Base-by-base conservation (phyloP, 2,329 filamentous ascomycete species). In the Sordariomycetes sp. region DNA sequence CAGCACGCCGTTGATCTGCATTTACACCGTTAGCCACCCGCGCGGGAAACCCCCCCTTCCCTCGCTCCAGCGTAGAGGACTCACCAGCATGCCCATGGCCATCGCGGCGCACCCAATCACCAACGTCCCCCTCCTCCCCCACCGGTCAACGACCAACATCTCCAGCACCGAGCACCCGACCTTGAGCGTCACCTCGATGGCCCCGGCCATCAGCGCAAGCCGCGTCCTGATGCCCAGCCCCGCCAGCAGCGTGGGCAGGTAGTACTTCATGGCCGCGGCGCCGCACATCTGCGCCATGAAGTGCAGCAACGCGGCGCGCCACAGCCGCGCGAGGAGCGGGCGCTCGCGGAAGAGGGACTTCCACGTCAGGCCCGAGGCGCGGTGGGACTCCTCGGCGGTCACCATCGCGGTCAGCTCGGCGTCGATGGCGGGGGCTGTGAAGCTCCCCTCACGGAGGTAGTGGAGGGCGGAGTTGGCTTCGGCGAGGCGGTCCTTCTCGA, bases 281-380 rank as follows among this genome's bases (percentile, higher is more conserved):
- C 81, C 80, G 62, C 79, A 82, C 77, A 83, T 79, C 62, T 82
- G 79, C 0, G 79, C 77, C 77, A 83, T 79, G 66, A 83, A 83
- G 65, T 83, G 80, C 5, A 83, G 70, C 1, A 82, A 68, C 0
- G 78, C 74, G 1, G 79, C 79, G 20, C 80, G 74, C 81, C 81
- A 83, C 16, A 84, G 70, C 0, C 81, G 73, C 16, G 75, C 71
- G 63, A 78, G 78, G 1, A 83, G 68, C 14, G 72, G 68, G 16
- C 69, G 66, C 34, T 81, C 70, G 3, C 71, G 73, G 65, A 83
- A 79, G 1, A 83, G 71, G 14, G 61, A 59, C 14, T 51, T 51
- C 74, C 73, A 77, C 40, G 62, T 71, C 55, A 70, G 66, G 18
- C 67, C 68, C 6, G 69, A 71, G 11, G 64, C 64, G 12, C 50